A percentile compares a stretch with the other conserved stretches of the same genome.
These are phyloP conservation scores for Saccharomyces eubayanus DNA, from an alignment of 805 yeast genomes.

Conservation along the genomic window DNA sequence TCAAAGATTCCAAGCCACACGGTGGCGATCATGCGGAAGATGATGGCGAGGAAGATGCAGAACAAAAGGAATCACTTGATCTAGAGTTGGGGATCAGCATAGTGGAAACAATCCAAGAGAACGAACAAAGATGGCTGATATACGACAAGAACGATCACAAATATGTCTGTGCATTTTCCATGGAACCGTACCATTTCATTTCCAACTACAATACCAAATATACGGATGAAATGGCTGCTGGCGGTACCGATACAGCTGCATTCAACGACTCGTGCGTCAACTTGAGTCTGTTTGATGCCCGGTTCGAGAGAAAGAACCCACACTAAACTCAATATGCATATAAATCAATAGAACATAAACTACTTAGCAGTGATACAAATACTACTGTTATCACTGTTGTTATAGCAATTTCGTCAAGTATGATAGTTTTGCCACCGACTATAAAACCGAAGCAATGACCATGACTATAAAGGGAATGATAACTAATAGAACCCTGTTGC, in stretches of 20 bases:
- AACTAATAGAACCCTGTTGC: not conserved
- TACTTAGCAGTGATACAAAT: not conserved
- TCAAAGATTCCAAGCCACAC: conserved; percentile 3
- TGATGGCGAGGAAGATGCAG: not conserved
- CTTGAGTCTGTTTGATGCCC: conserved; percentile 25
- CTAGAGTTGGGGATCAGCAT: conserved; percentile 6
- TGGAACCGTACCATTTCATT: conserved; percentile 22
- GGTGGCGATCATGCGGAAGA: not conserved
- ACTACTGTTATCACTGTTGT: not conserved
- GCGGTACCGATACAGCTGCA: conserved; percentile 9
- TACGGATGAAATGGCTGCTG: conserved; percentile 1
- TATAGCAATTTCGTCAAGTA: not conserved
- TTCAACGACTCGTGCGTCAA: conserved; percentile 27
- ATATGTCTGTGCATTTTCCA: conserved; percentile 14
- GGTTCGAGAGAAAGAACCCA: conserved; percentile 26
- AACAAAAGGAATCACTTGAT: not conserved
- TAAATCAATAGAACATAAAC: not conserved
- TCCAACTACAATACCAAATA: conserved; percentile 14
- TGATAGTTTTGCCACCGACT: not conserved
- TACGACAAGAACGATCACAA: conserved; percentile 15
- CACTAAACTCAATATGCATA: conserved; percentile 4
- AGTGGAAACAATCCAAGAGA: conserved; percentile 1
- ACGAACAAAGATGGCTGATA: conserved; percentile 14
- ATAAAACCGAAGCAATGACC: not conserved
- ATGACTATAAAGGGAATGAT: not conserved